Conservation (phyloP, 305 asterid species). For the Fraxinus floribunda region DNA sequence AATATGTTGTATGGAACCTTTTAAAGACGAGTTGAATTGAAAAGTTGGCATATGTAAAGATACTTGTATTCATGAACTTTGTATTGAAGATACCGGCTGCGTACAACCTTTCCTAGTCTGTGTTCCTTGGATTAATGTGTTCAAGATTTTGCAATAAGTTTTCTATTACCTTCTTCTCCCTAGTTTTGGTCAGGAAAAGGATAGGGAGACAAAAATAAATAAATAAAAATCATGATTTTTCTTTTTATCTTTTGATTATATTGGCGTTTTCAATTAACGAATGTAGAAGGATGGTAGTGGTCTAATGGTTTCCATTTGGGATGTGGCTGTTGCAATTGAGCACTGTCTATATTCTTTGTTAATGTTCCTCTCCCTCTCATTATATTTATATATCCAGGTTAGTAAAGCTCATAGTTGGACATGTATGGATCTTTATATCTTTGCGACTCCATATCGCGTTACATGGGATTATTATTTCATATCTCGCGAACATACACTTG, state of each 20-base stretch:
- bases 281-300: not conserved
- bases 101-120: not conserved
- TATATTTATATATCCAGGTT: constrained; percentile 40
- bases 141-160: not conserved
- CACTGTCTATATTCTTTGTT: not conserved
- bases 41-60: not conserved
- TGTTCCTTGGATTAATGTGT: not conserved
- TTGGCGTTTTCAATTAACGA: not conserved
- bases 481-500: constrained; percentile 84
- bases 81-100: not conserved
- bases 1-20: not conserved
- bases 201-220: not conserved
- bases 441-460: constrained; percentile 90
- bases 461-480: constrained; percentile 88
- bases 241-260: not conserved
- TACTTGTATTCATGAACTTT: not conserved
- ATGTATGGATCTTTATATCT: constrained; percentile 84
- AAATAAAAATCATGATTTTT: not conserved
- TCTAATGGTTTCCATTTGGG: not conserved
- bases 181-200: not conserved
- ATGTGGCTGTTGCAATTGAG: not conserved
- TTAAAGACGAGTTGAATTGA: not conserved
- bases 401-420: constrained; percentile 85
- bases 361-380: not conserved
- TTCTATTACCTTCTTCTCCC: not conserved